These are phyloP conservation scores for Claviceps citrina DNA, from an alignment of 2,329 filamentous ascomycete genomes.

Conservation along the genomic window DNA sequence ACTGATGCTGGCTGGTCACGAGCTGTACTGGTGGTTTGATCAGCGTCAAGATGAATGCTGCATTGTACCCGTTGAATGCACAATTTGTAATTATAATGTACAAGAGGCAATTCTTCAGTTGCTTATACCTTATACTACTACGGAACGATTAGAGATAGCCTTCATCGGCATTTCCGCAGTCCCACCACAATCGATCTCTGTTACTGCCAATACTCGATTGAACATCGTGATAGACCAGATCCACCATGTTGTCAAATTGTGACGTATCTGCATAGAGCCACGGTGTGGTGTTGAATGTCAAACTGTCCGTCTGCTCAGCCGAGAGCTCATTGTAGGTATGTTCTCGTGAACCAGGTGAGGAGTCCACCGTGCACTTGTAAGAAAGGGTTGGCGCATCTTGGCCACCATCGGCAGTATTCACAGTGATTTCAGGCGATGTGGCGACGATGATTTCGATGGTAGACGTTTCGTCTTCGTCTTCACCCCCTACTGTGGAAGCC, in stretches of 20 bases:
- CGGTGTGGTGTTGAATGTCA: constrained; percentile 26
- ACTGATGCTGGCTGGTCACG: too few relatives aligned
- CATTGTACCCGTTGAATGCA: too few relatives aligned
- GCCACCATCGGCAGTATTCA: constrained; percentile 36
- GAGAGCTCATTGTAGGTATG: constrained; percentile 16
- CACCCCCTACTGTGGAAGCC: constrained; percentile 14
- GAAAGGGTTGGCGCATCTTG: constrained; percentile 30
- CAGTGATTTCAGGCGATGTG: constrained; percentile 33
- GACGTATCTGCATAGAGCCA: constrained; percentile 28
- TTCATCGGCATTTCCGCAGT: constrained; percentile 23
- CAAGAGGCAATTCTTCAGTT: too few relatives aligned
- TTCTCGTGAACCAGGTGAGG: constrained; percentile 12
- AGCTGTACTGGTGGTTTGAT: too few relatives aligned
- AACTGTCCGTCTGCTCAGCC: constrained; percentile 19
- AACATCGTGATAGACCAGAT: constrained; percentile 19
- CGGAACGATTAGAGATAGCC: constrained; percentile 23
- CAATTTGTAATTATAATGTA: too few relatives aligned
- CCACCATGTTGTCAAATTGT: constrained; percentile 23
- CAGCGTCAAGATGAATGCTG: too few relatives aligned
- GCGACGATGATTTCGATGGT: constrained; percentile 35
- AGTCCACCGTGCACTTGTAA: constrained; percentile 16
- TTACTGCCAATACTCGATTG: constrained; percentile 12
- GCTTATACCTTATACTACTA: constrained; percentile 11
- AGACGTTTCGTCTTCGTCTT: constrained; percentile 21
- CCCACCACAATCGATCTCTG: constrained; percentile 24